Percentiles rank a stretch among this genome's conserved stretches.
Conservation (phyloP, 2,329 filamentous ascomycete genomes). For the Incumbomyces delicatus region DNA sequence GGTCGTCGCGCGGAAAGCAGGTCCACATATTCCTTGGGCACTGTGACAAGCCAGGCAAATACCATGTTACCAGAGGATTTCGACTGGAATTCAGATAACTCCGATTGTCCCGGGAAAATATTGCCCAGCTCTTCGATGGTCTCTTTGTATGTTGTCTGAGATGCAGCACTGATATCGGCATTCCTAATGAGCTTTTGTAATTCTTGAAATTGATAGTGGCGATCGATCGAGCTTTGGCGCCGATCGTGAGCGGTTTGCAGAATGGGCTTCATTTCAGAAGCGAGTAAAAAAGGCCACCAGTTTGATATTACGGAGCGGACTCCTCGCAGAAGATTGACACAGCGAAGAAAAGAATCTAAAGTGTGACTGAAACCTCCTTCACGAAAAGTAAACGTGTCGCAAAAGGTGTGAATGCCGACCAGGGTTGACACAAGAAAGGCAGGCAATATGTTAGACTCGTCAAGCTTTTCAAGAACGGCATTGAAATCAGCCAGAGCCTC, state of each 20-base stretch:
- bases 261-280: constrained; percentile 5
- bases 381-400: constrained; percentile 37
- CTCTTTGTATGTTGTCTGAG: constrained; percentile 9
- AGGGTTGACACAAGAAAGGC: constrained; percentile 17
- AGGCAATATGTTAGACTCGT: constrained; percentile 12
- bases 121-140: constrained; percentile 10
- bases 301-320: constrained; percentile 12
- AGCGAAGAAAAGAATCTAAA: constrained; percentile 20
- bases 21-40: constrained; percentile 22
- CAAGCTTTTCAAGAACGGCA: constrained; percentile 8
- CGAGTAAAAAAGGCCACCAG: constrained; percentile 7
- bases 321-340: constrained; percentile 23
- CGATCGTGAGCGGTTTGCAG: too few relatives aligned
- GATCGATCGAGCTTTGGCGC: too few relatives aligned
- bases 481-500: constrained; percentile 16
- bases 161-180: constrained; percentile 6
- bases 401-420: constrained; percentile 26
- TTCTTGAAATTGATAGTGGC: too few relatives aligned
- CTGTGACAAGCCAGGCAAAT: constrained; percentile 12
- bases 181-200: constrained; percentile 3
- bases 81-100: neutral
- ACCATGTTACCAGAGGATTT: constrained; percentile 5
- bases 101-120: constrained; percentile 7
- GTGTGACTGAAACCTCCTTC: constrained; percentile 29
- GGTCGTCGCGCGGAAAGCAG: constrained; percentile 29